Evolutionary conservation across 2,329 filamentous ascomycete species (phyloP), one percentile per base, ranked within the genome.

Genomic region (Monosporascus sp.): DNA sequence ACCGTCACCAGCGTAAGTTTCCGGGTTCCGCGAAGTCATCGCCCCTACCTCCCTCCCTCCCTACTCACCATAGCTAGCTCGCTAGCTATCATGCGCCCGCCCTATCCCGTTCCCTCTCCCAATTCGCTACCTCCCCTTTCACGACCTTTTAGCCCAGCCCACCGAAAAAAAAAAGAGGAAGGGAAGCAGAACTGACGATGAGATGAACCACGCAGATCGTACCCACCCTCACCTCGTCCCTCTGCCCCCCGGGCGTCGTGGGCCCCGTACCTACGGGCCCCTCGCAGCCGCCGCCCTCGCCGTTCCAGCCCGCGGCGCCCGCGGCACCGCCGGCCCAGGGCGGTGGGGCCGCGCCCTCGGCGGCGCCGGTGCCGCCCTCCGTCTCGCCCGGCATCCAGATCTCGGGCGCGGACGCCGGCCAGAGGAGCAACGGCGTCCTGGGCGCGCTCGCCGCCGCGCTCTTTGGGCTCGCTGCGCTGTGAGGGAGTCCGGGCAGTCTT

Each of bases 1-100:
- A 79, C 78, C 45, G 57, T 71, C 41, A 63, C 65, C 26, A 66
- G 58, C 6, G 66, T 69, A 60, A 52, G 65, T 58, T 44, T 44
- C 48, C 22, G 20, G 14, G 8, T 24, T 51, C 17, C 20, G 22
- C 26, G n/a, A 31, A 26, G 35, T 31, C 7, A 37, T 24, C 20
- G 4, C 26, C 50, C 47, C 20, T 22, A 22, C 20, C 20, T 7
- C 11, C 9, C 7, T 37, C 5, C 9, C 22, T 22, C 7, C 37
- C n/a, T 38, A 5, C 24, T 26, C 15, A n/a, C 18, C n/a, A 22
- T 7, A 14, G 15, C 51, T 53, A 43, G 47, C 40, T 28, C 8
- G 15, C n/a, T 35, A 15, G 41, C 11, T 37, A 18, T 22, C 14
- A n/a, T 22, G 14, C 35, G 3, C 22, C 37, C 28, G n/a, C 20